phyloP scores from a whole-genome alignment of 805 yeast species.

The Metschnikowia vanudenii region DNA sequence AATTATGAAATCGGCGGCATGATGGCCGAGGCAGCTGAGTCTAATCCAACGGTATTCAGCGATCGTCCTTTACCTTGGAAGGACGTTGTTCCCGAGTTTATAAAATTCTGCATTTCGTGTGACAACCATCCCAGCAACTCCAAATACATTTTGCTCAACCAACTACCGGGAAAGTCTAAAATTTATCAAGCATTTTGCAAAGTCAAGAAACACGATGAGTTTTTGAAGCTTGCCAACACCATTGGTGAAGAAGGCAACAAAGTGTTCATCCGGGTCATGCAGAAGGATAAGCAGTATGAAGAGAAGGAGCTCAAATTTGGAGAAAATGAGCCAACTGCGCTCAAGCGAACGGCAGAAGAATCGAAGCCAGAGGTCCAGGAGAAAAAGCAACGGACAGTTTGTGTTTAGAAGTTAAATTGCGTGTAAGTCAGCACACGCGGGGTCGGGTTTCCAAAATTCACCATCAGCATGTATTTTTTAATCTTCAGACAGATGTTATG shows the following conservation, averaged over 20 bases:
- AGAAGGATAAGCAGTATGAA: conserved; percentile 28
- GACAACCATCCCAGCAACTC: conserved; percentile 66
- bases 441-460: background rate
- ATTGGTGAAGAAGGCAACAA: conserved; percentile 39
- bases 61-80: conserved; percentile 51
- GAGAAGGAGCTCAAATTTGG: conserved; percentile 15
- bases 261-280: conserved; percentile 31
- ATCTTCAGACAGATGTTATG: conserved; percentile 12
- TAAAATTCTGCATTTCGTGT: conserved; percentile 50
- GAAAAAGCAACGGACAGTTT: conserved; percentile 10
- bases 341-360: background rate
- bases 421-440: background rate
- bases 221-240: conserved; percentile 35
- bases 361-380: background rate
- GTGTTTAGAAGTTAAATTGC: conserved; percentile 7
- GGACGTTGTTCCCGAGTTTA: conserved; percentile 52
- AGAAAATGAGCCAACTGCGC: background rate
- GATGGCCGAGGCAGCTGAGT: conserved; percentile 91
- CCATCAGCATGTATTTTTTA: conserved; percentile 10
- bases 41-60: conserved; percentile 75
- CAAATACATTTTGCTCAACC: conserved; percentile 75
- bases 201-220: conserved; percentile 54
- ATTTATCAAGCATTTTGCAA: conserved; percentile 57
- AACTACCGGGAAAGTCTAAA: conserved; percentile 72
- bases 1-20: conserved; percentile 73